Evolutionary conservation across 352 stramenopile genomes (phyloP), one percentile per base, ranked within the genome.

Genomic region (Thalassiosira delicatula): DNA sequence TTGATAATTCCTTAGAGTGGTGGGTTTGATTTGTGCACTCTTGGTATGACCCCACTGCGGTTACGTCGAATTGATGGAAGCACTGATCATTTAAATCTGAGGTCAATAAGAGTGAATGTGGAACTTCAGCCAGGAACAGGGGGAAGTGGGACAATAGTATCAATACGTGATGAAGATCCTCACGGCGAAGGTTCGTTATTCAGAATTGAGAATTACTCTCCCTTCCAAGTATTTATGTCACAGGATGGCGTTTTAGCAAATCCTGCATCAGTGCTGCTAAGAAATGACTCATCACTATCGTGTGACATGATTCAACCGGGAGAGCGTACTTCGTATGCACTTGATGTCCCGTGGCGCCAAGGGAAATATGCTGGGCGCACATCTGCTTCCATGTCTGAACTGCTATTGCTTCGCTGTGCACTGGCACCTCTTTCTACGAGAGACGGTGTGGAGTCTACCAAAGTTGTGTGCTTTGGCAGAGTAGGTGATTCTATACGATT

Each of bases 271-370:
- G 21, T 61, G 19, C 57, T 49, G 33, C 23, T 17, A 23, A 37
- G 29, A 40, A 73, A 54, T 53, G 46, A 69, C 37, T 21, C 35
- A n/a, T 54, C 37, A 61, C 17, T 57, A 56, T 81, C 86, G 60
- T 88, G 86, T 57, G 85, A 91, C 63, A 42, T 85, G 21, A 74
- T 92, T 51, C 23, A 66, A 25, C 83, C 87, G 12, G 56, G 59
- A 29, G 37, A 86, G 11, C 75, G 62, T n/a, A 79, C 63, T 42
- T 79, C 84, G 7, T 93, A 91, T 85, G 83, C 79, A 9, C 70
- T 93, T 37, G 89, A 93, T 83, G 82, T 92, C 27, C 89, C 89
- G 25, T 92, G 84, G 80, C 70, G 87, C 23, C 83, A 92, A 80
- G 89, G 86, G 44, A 92, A 92, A 79, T 92, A 92, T 74, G 75